Percentiles rank a stretch among this genome's conserved stretches.
These are phyloP conservation scores for Metarhizium humberi DNA, from an alignment of 2,329 filamentous ascomycete genomes.

Conservation along the genomic window DNA sequence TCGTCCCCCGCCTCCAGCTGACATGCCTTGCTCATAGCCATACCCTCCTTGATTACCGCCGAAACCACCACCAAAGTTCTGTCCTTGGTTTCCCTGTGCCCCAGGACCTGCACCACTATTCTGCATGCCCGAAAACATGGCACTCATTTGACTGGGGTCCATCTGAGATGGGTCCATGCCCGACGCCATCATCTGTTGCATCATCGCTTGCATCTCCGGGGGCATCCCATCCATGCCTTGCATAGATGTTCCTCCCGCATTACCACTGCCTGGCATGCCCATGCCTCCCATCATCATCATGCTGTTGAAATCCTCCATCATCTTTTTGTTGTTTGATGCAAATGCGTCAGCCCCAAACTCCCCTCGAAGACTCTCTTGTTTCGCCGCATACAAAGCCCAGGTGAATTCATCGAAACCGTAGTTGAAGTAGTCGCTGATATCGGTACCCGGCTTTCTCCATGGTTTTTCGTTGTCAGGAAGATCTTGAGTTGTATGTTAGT, in stretches of 20 bases:
- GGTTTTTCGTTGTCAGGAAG: constrained; percentile 79
- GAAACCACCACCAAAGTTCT: constrained; percentile 43
- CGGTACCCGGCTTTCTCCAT: constrained; percentile 89
- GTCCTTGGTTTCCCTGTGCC: constrained; percentile 39
- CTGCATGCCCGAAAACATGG: constrained; percentile 53
- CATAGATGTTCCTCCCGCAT: constrained; percentile 30
- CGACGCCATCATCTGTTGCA: constrained; percentile 60
- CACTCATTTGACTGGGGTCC: constrained; percentile 48
- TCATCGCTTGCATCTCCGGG: constrained; percentile 58
- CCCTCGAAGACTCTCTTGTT: constrained; percentile 70
- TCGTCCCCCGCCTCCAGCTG: constrained; percentile 25
- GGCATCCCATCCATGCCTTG: constrained; percentile 54
- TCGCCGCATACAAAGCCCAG: constrained; percentile 88
- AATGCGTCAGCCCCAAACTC: constrained; percentile 63
- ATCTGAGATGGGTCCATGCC: constrained; percentile 59
- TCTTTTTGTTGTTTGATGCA: constrained; percentile 64
- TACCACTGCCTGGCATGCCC: constrained; percentile 31
- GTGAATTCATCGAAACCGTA: constrained; percentile 99
- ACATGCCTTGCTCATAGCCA: constrained; percentile 39
- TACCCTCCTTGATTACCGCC: constrained; percentile 44
- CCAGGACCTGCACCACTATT: constrained; percentile 31
- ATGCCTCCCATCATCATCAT: constrained; percentile 57
- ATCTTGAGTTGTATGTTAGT: constrained; percentile 28
- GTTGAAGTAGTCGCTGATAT: constrained; percentile 97
- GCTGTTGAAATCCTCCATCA: constrained; percentile 59